These are phyloP conservation scores for Stagonosporopsis vannaccii DNA, from an alignment of 2,329 filamentous ascomycete genomes.

Conservation along the genomic window DNA sequence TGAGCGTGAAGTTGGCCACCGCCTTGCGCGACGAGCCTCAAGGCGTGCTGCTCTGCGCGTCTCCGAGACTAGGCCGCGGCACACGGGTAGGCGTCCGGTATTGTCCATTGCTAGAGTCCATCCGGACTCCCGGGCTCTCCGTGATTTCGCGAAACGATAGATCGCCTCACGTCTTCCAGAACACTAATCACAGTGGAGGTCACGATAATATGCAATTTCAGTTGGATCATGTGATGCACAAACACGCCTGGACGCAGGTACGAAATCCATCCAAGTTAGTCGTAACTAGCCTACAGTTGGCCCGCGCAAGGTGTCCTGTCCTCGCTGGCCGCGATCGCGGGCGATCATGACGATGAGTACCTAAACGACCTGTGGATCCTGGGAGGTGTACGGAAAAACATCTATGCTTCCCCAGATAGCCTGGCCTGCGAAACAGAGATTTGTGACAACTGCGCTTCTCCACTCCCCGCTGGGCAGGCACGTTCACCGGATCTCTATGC, in stretches of 20 bases:
- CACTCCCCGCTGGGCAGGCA: conserved; percentile 2
- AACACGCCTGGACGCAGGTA: conserved; percentile 11
- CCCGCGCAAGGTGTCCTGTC: conserved; percentile 14
- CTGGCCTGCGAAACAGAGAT: background rate
- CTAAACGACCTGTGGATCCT: conserved; percentile 11
- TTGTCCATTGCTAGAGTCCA: conserved; percentile 15
- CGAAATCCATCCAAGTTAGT: background rate
- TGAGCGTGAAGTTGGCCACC: conserved; percentile 17
- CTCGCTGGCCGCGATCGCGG: conserved; percentile 13
- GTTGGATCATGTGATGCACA: conserved; percentile 9
- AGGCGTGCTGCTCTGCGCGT: conserved; percentile 14
- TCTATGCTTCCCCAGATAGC: conserved; percentile 6
- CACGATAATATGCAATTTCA: conserved; percentile 11
- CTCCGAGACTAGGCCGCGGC: conserved; percentile 21
- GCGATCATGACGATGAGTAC: conserved; percentile 20
- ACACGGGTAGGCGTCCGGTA: conserved; percentile 15
- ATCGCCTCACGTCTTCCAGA: conserved; percentile 20
- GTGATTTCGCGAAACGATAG: conserved; percentile 23
- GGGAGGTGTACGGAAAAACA: conserved; percentile 2
- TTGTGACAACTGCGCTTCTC: conserved; percentile 3
- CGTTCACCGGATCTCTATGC: conserved; percentile 20
- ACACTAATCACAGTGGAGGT: conserved; percentile 18
- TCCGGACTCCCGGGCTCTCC: conserved; percentile 16
- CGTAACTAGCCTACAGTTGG: conserved; percentile 4
- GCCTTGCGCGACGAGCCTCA: conserved; percentile 11